These are phyloP conservation scores for Larix sibirica DNA, from an alignment of 83 land plant genomes.

Conservation along the genomic window DNA sequence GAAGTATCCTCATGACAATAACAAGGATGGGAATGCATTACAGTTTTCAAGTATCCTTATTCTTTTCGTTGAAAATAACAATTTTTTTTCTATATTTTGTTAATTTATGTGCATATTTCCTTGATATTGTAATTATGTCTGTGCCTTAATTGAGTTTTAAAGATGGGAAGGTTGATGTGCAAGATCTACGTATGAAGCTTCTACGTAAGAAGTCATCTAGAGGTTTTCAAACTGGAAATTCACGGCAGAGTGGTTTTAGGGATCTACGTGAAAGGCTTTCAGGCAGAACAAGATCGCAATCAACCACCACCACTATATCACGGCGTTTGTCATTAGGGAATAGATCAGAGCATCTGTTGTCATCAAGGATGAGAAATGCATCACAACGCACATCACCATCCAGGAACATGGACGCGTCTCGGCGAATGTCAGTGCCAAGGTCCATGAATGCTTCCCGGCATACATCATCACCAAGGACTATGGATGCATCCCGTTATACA, in stretches of 20 bases:
- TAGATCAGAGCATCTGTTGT: constrained; percentile 14
- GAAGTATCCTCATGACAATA: constrained; percentile 2
- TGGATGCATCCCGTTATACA: constrained; percentile 10
- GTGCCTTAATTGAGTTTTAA: background rate
- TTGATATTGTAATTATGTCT: background rate
- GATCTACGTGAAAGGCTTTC: constrained; percentile 54
- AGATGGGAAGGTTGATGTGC: constrained; percentile 24
- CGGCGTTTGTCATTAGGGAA: constrained; percentile 4
- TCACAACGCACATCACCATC: constrained; percentile 35
- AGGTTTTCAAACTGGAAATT: constrained; percentile 14
- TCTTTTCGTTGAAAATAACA: background rate
- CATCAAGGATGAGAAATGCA: constrained; percentile 21
- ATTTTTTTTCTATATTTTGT: background rate
- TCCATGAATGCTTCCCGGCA: constrained; percentile 14
- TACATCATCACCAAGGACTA: constrained; percentile 21
- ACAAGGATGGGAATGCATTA: constrained; percentile 7
- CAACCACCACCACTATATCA: constrained; percentile 2
- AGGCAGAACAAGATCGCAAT: constrained; percentile 7
- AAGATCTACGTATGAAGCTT: constrained; percentile 57
- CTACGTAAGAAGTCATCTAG: constrained; percentile 32
- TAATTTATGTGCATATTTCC: background rate
- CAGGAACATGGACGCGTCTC: constrained; percentile 20
- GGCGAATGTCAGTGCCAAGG: constrained; percentile 37
- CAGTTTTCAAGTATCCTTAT: constrained; percentile 16
- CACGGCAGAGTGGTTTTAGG: background rate